Evolutionary conservation across 1,139 yeast genomes (phyloP).

Genomic region (Geotrichum carabidarum): DNA sequence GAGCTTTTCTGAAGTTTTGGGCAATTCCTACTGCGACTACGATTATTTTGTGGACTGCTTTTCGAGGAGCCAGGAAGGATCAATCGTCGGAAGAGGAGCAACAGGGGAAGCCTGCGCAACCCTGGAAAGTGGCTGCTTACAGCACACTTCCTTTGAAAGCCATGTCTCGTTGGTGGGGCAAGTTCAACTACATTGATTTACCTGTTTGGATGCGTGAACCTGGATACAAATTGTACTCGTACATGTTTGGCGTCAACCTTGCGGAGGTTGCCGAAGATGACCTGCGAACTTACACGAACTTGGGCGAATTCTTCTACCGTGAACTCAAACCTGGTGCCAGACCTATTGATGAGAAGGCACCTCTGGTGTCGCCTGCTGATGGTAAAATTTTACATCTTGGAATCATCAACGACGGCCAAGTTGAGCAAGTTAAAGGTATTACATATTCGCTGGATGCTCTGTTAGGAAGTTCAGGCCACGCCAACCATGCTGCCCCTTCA

Average conservation of each 20-base stretch:
- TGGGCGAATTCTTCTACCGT: conserved; percentile 89
- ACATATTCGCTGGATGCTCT: conserved; percentile 87
- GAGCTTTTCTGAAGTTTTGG: conserved; percentile 27
- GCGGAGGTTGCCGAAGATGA: conserved; percentile 87
- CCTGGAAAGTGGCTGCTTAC: conserved; percentile 87
- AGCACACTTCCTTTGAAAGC: conserved; percentile 89
- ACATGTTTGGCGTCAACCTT: conserved; percentile 79
- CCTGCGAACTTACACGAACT: conserved; percentile 64
- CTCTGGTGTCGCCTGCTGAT: conserved; percentile 84
- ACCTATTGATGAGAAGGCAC: conserved; percentile 58
- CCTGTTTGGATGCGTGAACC: conserved; percentile 89
- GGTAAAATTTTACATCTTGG: conserved; percentile 89
- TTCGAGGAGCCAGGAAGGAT: conserved; percentile 17
- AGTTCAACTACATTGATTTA: conserved; percentile 70
- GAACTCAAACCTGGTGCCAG: conserved; percentile 73
- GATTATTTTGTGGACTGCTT: conserved; percentile 23
- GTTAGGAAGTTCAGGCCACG: conserved; percentile 50
- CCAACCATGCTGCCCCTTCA: conserved; percentile 56
- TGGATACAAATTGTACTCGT: conserved; percentile 71
- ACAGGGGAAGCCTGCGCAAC: conserved; percentile 56
- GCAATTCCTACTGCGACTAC: conserved; percentile 25
- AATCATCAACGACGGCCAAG: conserved; percentile 69
- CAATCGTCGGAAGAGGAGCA: conserved; percentile 28
- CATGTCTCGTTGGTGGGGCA: conserved; percentile 91
- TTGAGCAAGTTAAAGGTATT: conserved; percentile 96